Evolutionary conservation across 306 rosid genomes (phyloP).

Genomic region (Delonix regia): DNA sequence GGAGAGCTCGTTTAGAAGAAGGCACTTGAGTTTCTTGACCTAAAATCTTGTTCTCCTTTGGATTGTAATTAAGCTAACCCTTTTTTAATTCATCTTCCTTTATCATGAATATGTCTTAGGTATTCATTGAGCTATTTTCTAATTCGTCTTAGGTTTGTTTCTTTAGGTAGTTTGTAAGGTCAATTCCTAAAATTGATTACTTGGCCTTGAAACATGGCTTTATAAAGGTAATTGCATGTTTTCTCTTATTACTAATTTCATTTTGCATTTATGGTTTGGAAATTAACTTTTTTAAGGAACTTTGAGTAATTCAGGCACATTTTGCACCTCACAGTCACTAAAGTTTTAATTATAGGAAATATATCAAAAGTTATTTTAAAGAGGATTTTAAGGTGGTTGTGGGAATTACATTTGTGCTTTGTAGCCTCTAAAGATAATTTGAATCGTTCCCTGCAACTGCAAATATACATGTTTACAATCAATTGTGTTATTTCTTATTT

Average conservation of each 20-base stretch:
- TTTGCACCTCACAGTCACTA: constrained; percentile 82
- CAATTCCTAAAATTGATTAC: constrained; percentile 75
- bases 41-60: constrained; percentile 66
- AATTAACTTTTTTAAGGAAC: background rate
- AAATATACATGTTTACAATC: background rate
- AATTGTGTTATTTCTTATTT: background rate
- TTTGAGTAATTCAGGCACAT: constrained; percentile 70
- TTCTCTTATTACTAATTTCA: background rate
- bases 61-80: constrained; percentile 62
- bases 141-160: constrained; percentile 50
- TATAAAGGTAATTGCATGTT: constrained; percentile 52
- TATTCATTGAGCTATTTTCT: background rate
- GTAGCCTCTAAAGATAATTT: background rate
- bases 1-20: constrained; percentile 90
- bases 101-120: background rate
- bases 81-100: background rate
- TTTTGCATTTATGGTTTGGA: background rate
- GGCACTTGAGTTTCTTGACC: constrained; percentile 82
- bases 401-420: constrained; percentile 64
- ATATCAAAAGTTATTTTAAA: constrained; percentile 73
- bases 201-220: constrained; percentile 68
- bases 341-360: constrained; percentile 71
- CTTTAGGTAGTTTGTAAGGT: constrained; percentile 65
- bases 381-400: constrained; percentile 92
- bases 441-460: background rate